Base-by-base conservation (phyloP, 2,329 filamentous ascomycete species). In the Penicillium sumatraense region DNA sequence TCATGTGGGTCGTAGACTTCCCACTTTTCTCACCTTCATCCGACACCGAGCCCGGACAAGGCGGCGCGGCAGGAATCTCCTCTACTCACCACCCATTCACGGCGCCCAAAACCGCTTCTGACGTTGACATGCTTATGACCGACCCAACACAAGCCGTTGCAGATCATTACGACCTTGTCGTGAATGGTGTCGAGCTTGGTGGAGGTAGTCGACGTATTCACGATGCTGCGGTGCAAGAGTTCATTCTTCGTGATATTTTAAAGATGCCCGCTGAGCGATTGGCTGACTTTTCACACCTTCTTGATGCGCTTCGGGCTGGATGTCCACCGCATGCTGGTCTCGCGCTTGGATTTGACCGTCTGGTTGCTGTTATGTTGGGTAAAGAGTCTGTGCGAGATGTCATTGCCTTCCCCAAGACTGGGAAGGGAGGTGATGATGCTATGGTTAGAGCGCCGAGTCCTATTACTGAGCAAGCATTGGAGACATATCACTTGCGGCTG, bases 81-180 rank as follows among this genome's bases (percentile, higher is more conserved):
- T 88, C 93, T 1, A 96, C 93, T 0, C 95, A 99, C 69, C 95
- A 99, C 71, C 95, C 95, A 0, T 99, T 99, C 75, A 99, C 95
- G 0, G 90, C 95, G 0, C 95, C 95, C 0, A 85, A 90, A 31
- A 85, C 85, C 0, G 73, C 82, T 0, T 77, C 79, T 4, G 93
- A 98, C 69, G 83, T 96, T 14, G 87, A 91, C 35, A 75, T 91
- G 0, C 84, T 98, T 1, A 80, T 86, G 33, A 86, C 81, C 0
- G 81, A 92, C 36, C 93, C 95, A 0, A 80, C 91, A 1, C 75
- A 81, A 44, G 91, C 86, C 1, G 85, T 83, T 63, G 96, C 89
- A 3, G 93, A 96, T 66, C 93, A 96, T 70, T 99, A 97, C 75
- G 95, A 99, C 66, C 86, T 99, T 13, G 93, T 99, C 0, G 85